Evolutionary conservation across 139 green algal species (phyloP).

Genomic region (Chlorella vulgaris): DNA sequence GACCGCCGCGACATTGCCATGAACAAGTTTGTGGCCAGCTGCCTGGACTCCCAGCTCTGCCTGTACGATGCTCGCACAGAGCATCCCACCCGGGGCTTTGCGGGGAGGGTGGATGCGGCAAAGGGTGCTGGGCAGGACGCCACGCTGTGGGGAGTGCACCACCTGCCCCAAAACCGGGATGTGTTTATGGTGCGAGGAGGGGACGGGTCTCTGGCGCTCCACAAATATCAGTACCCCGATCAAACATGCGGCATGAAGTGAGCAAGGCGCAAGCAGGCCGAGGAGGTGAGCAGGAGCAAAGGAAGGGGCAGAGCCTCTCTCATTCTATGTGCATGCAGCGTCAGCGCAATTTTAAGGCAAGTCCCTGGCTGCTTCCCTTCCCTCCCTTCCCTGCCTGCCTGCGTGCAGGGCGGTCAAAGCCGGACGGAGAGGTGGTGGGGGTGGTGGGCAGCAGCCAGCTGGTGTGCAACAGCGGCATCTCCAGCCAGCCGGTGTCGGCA

Average conservation of each 20-base stretch:
- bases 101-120: conserved; percentile 56
- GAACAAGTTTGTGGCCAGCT: conserved; percentile 92
- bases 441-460: conserved; percentile 80
- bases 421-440: conserved; percentile 63
- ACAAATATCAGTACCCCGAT: conserved; percentile 93
- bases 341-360: too few species aligned
- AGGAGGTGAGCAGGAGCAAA: not conserved
- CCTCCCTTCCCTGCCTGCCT: too few species aligned
- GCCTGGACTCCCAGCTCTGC: conserved; percentile 85
- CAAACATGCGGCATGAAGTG: conserved; percentile 57
- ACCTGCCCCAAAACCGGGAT: conserved; percentile 91
- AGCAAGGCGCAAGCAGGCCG: not conserved
- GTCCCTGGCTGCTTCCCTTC: too few species aligned
- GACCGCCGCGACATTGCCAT: conserved; percentile 92
- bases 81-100: conserved; percentile 77
- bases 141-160: conserved; percentile 39
- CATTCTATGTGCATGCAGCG: too few species aligned
- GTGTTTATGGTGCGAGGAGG: conserved; percentile 75
- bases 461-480: conserved; percentile 63
- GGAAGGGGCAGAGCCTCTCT: too few species aligned
- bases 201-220: conserved; percentile 83
- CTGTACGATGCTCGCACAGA: conserved; percentile 86
- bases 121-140: not conserved
- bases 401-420: conserved; percentile 58
- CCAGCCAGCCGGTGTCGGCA: conserved; percentile 79